Evolutionary conservation across 495 filamentous ascomycete genomes (phyloP).

Genomic region (Aspergillus haitiensis): DNA sequence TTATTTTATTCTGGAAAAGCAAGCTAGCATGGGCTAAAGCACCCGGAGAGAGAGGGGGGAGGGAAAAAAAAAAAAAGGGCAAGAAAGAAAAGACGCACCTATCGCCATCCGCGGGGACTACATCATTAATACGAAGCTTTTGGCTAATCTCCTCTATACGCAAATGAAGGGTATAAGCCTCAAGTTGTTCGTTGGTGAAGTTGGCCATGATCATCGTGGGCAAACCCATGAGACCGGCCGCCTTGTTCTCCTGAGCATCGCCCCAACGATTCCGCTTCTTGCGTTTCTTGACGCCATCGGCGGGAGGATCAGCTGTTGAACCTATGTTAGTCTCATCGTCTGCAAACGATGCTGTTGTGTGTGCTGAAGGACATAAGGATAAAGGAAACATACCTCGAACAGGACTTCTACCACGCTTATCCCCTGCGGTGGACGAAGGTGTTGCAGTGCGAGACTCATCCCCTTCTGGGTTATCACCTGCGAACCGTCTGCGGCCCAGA

Average conservation of each 20-base stretch:
- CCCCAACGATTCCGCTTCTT: conserved; percentile 99
- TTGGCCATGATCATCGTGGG: conserved; percentile 92
- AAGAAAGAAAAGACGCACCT: conserved; percentile 52
- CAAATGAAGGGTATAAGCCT: conserved; percentile 91
- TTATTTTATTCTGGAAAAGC: neutral
- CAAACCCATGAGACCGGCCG: conserved; percentile 94
- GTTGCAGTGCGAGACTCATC: conserved; percentile 59
- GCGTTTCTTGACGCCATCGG: conserved; percentile 75
- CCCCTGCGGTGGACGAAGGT: conserved; percentile 48
- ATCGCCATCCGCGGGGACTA: conserved; percentile 91
- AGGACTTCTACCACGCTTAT: conserved; percentile 78
- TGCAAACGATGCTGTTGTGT: neutral
- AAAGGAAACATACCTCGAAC: conserved; percentile 51
- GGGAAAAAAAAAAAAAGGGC: neutral
- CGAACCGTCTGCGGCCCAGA: conserved; percentile 84
- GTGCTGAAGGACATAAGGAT: conserved; percentile 3
- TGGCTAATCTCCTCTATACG: conserved; percentile 98
- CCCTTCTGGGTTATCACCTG: conserved; percentile 62
- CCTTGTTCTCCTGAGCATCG: conserved; percentile 94
- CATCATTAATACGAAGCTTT: conserved; percentile 97
- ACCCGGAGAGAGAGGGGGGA: neutral
- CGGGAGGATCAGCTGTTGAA: conserved; percentile 49
- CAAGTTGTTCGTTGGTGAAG: conserved; percentile 97
- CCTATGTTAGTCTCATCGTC: conserved; percentile 3
- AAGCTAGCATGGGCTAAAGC: no score